phyloP scores from a whole-genome alignment of 2,329 filamentous ascomycete genomes.

The Fusarium virguliforme region DNA sequence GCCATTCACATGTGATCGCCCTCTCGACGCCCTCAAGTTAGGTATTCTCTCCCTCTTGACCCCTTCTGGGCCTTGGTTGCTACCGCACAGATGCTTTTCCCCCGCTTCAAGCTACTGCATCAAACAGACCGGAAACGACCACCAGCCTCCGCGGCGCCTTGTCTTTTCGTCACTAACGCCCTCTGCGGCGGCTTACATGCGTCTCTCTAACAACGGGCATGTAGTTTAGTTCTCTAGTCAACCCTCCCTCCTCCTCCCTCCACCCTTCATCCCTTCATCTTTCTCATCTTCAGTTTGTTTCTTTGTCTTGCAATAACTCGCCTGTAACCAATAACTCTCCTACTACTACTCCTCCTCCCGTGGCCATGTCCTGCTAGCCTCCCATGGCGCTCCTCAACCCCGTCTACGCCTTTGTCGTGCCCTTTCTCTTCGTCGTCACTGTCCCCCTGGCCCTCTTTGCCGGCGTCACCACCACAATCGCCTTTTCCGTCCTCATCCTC shows the following conservation, averaged over 20 bases:
- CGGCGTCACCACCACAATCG: constrained; percentile 74
- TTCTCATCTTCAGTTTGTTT: constrained; percentile 13
- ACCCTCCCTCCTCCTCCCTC: background rate
- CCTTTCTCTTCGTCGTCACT: constrained; percentile 75
- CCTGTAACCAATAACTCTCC: constrained; percentile 7
- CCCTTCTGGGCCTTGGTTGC: background rate
- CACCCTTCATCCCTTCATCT: constrained; percentile 2
- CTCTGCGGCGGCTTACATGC: background rate
- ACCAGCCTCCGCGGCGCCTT: constrained; percentile 4
- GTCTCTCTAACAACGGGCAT: background rate
- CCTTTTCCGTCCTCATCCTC: constrained; percentile 73
- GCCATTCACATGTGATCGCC: constrained; percentile 48
- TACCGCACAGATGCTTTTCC: constrained; percentile 4
- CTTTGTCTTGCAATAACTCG: constrained; percentile 8
- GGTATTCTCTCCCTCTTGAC: background rate
- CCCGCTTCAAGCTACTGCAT: background rate
- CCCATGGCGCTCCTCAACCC: constrained; percentile 70
- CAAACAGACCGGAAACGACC: background rate
- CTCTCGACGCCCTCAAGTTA: background rate
- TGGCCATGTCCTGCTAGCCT: constrained; percentile 46
- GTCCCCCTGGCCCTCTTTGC: constrained; percentile 76
- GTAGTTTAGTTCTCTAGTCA: background rate
- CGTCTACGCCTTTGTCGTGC: constrained; percentile 71
- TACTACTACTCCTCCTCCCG: constrained; percentile 20
- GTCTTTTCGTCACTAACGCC: background rate